Base-by-base conservation (phyloP, 176 grass and related monocot species). In the Coix lacrymajobi region DNA sequence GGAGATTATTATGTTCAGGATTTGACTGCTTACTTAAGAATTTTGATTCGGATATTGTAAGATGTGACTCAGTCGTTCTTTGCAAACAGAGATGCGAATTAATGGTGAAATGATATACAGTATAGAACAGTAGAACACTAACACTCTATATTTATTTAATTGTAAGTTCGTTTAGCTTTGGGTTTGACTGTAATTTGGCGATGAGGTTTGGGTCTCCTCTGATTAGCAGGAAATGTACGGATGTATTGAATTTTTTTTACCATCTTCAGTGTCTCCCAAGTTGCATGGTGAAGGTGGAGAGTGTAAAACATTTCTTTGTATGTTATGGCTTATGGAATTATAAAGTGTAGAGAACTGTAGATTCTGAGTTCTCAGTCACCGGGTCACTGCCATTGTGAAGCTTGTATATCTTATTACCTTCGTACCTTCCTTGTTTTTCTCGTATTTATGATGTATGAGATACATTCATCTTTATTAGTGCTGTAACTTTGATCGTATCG, bases 11-110 rank as follows among this genome's bases (percentile, higher is more conserved):
- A 28, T 34, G 28, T 7, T 30, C 22, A 72, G 36, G 78, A 78
- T 86, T 64, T 77, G 24, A n/a, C 11, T 37, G 29, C 4, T 57
- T 63, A 31, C 22, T 30, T 54, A 22, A 57, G 15, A 73, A 46
- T 65, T 51, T 82, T 73, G 34, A 79, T 80, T 49, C 69, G 40
- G 49, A 69, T 81, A 49, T 75, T 58, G 10, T 69, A 33, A 79
- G 61, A 19, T 68, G 45, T 34, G 9, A 74, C 15, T 76, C 26
- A 83, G 66, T 71, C 5, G 24, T 20, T 73, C 26, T 15, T 48
- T 9, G 8, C 4, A 48, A 49, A 31, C 8, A 49, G 1, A 48
- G 3, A 48, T 19, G 43, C 0, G 13, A 49, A 45, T 14, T 73
- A 46, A 1, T 72, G 15, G 45, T 12, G 46, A 4, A 22, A 66